Conservation (phyloP, 139 green algal species). For the Edaphochlamys debaryana region DNA sequence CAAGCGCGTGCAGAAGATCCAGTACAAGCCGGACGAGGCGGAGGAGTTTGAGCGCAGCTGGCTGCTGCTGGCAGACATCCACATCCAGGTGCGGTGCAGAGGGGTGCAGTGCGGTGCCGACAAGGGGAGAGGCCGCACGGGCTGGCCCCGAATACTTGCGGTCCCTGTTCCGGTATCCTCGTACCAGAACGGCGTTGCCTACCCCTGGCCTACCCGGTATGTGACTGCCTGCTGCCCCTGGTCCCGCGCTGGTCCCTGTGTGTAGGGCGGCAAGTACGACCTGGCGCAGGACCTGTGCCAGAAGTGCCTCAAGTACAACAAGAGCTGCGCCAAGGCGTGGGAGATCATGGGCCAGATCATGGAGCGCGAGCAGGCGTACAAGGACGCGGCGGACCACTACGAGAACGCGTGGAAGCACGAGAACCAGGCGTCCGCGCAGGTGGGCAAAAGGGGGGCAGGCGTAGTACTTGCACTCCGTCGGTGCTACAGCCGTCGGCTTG, state of each 20-base stretch:
- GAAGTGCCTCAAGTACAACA: slow-evolving; percentile 88
- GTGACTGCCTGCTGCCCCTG: too few species aligned
- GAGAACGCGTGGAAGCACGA: slow-evolving; percentile 79
- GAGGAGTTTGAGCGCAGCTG: slow-evolving; percentile 84
- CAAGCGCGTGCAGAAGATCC: slow-evolving; percentile 79
- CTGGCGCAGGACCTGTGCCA: slow-evolving; percentile 79
- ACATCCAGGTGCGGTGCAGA: slow-evolving; percentile 71
- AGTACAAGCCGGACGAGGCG: slow-evolving; percentile 74
- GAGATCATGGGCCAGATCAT: slow-evolving; percentile 81
- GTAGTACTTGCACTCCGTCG: too few species aligned
- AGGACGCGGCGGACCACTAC: slow-evolving; percentile 84
- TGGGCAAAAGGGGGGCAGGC: background rate
- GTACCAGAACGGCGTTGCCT: too few species aligned
- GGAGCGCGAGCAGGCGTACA: slow-evolving; percentile 82
- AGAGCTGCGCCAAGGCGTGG: slow-evolving; percentile 79
- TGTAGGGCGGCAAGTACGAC: slow-evolving; percentile 76
- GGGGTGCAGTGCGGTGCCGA: too few species aligned
- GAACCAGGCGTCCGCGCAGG: slow-evolving; percentile 53
- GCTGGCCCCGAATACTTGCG: too few species aligned
- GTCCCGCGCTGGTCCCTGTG: too few species aligned
- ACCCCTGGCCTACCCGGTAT: too few species aligned
- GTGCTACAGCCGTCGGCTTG: too few species aligned
- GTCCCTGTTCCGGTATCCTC: too few species aligned
- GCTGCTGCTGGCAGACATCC: slow-evolving; percentile 85
- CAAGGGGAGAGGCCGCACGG: too few species aligned